Conservation (phyloP, 305 asterid genomes). For the Fraxinus xanthoxyloides region DNA sequence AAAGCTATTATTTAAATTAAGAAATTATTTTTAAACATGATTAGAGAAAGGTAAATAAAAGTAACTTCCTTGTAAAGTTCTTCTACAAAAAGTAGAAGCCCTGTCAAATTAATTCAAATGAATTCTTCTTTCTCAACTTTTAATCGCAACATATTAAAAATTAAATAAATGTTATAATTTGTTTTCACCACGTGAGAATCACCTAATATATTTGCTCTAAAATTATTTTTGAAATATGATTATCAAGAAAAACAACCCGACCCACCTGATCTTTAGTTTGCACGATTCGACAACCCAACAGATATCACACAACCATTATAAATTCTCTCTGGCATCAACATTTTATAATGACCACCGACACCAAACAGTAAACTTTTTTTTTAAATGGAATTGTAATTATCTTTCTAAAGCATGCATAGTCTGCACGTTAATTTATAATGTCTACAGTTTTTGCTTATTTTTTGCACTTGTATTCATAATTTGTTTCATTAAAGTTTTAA, state of each 20-base stretch:
- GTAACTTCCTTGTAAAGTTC: not conserved
- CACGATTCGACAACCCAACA: not conserved
- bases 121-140: not conserved
- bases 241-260: not conserved
- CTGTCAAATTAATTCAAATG: too few species aligned
- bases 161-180: not conserved
- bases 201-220: not conserved
- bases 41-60: not conserved
- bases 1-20: not conserved
- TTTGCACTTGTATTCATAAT: not conserved
- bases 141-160: not conserved
- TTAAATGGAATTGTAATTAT: not conserved
- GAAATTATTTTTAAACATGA: not conserved
- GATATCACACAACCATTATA: not conserved
- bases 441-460: not conserved
- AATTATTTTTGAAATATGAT: not conserved
- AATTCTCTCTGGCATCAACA: not conserved
- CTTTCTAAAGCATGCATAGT: not conserved
- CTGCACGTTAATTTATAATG: too few species aligned
- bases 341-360: not conserved
- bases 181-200: not conserved
- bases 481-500: too few species aligned
- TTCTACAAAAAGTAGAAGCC: not conserved
- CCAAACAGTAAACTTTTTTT: not conserved
- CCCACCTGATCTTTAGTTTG: not conserved